Percentiles rank a stretch among this genome's conserved stretches.
Evolutionary conservation across 2,329 filamentous ascomycete species (phyloP).

Genomic region (Clathrospora elynae): DNA sequence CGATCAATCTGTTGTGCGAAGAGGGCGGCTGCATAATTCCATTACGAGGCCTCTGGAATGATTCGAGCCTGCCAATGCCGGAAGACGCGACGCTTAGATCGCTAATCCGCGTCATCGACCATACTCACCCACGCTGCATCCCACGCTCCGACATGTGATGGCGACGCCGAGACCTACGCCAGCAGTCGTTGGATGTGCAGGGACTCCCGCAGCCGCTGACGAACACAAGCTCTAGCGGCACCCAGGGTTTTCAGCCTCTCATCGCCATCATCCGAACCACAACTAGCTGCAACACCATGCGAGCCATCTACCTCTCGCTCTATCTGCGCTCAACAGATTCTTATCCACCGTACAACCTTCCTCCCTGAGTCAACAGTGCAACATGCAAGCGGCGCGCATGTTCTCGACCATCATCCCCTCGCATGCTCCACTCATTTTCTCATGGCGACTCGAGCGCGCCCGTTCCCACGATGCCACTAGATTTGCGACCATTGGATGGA

Average conservation of each 20-base stretch:
- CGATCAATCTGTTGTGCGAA: too few relatives aligned
- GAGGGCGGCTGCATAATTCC: too few relatives aligned
- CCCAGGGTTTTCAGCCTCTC: slow-evolving; percentile 33
- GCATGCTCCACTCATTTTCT: slow-evolving; percentile 21
- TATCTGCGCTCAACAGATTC: slow-evolving; percentile 1
- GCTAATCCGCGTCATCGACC: too few relatives aligned
- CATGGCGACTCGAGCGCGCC: slow-evolving; percentile 11
- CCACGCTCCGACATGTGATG: slow-evolving; percentile 23
- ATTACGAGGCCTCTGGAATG: too few relatives aligned
- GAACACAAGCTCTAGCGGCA: slow-evolving; percentile 33
- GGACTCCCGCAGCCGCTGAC: slow-evolving; percentile 14
- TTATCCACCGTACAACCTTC: slow-evolving; percentile 2
- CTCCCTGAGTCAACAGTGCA: slow-evolving; percentile 6
- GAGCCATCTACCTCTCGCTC: slow-evolving; percentile 10
- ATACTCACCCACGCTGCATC: too few relatives aligned
- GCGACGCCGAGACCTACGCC: slow-evolving; percentile 23
- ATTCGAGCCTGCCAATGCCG: too few relatives aligned
- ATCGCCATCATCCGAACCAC: slow-evolving; percentile 29
- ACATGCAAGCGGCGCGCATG: slow-evolving; percentile 5
- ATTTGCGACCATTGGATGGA: slow-evolving; percentile 33
- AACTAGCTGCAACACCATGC: slow-evolving; percentile 16
- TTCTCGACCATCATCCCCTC: slow-evolving; percentile 20
- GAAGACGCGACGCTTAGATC: too few relatives aligned
- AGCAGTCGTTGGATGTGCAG: slow-evolving; percentile 31
- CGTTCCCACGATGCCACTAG: slow-evolving; percentile 29